phyloP scores from a whole-genome alignment of 306 rosid genomes.

The Luffa acutangula region DNA sequence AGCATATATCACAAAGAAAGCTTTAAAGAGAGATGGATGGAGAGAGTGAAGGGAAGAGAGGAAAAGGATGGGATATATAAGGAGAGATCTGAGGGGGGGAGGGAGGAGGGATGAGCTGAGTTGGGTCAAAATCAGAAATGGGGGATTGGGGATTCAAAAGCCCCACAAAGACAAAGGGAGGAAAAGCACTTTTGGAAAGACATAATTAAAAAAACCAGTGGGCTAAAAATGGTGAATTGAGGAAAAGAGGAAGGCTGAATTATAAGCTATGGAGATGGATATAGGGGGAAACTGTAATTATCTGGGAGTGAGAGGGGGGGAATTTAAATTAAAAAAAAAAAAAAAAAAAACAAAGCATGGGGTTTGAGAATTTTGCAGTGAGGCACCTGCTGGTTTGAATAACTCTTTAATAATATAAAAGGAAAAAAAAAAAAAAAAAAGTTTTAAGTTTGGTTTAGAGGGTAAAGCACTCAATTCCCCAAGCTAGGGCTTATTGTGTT shows the following conservation, averaged over 20 bases:
- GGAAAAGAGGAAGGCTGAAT: not conserved
- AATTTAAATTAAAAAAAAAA: not conserved
- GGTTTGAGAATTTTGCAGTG: not conserved
- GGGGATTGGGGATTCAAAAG: not conserved
- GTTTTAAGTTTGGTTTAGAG: not conserved
- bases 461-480: conserved; percentile 50
- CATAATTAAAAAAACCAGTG: not conserved
- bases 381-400: not conserved
- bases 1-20: not conserved
- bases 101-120: not conserved
- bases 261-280: not conserved
- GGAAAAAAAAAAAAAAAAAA: not conserved
- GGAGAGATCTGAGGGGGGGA: not conserved
- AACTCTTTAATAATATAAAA: not conserved
- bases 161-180: conserved; percentile 3
- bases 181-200: conserved; percentile 7
- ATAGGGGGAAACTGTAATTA: not conserved
- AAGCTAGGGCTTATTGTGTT: conserved; percentile 55
- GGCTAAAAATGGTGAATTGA: not conserved
- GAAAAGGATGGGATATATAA: conserved; percentile 3
- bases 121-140: conserved; percentile 10
- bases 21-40: not conserved
- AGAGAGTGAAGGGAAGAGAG: conserved; percentile 5
- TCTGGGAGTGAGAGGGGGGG: not conserved
- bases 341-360: not conserved